A percentile compares a stretch with the other conserved stretches of the same genome.
Evolutionary conservation across 192 early-diverging fungal species (phyloP).

Genomic region (Backusella psychrophila): DNA sequence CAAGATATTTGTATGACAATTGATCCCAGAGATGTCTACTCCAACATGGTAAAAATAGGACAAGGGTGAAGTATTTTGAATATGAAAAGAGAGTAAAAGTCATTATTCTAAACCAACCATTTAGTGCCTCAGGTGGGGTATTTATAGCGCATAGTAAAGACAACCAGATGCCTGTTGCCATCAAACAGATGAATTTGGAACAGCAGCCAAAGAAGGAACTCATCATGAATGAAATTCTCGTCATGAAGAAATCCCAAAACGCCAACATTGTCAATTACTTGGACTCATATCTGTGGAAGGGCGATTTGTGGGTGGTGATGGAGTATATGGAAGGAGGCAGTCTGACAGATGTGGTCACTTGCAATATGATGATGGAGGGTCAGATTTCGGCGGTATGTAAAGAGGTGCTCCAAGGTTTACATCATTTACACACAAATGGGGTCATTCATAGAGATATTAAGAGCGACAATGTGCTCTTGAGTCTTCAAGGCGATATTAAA

Average conservation of each 20-base stretch:
- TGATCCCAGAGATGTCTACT: conserved; percentile 74
- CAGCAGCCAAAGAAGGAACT: conserved; percentile 96
- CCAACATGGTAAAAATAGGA: conserved; percentile 41
- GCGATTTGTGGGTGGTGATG: conserved; percentile 91
- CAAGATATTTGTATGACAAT: conserved; percentile 80
- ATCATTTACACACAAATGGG: conserved; percentile 69
- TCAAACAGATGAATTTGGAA: conserved; percentile 97
- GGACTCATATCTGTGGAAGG: conserved; percentile 76
- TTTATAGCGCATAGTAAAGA: conserved; percentile 73
- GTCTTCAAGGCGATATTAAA: conserved; percentile 70
- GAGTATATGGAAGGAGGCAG: conserved; percentile 92
- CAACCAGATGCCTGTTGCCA: conserved; percentile 67
- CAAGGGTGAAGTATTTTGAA: conserved; percentile 31
- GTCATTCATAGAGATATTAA: conserved; percentile 92
- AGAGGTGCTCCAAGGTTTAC: conserved; percentile 72
- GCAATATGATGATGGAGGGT: conserved; percentile 78
- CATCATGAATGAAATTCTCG: conserved; percentile 91
- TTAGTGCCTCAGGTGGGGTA: conserved; percentile 90
- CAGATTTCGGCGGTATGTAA: conserved; percentile 84
- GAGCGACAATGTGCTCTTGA: conserved; percentile 80
- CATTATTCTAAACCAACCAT: too few species aligned
- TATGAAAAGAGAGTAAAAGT: too few species aligned
- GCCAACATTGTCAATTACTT: conserved; percentile 88
- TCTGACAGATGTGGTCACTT: conserved; percentile 80
- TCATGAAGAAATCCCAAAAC: conserved; percentile 82